Conservation (phyloP, 2,329 filamentous ascomycete species). For the Microcyclospora pomicola region DNA sequence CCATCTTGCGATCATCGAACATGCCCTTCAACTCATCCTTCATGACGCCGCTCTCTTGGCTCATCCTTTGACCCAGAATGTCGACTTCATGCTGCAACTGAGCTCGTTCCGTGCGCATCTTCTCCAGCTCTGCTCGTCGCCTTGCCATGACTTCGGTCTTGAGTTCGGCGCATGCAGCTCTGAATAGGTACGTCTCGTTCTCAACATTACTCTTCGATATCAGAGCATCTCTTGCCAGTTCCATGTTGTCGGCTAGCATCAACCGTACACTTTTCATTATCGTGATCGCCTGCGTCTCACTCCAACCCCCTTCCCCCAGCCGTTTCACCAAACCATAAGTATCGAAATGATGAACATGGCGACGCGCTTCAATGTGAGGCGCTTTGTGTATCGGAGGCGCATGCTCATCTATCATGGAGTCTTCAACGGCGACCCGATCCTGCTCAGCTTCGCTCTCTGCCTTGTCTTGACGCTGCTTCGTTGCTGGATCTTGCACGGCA, state of each 20-base stretch:
- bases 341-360: constrained; percentile 93
- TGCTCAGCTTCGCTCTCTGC: constrained; percentile 1
- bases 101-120: constrained; percentile 67
- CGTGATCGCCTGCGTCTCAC: constrained; percentile 59
- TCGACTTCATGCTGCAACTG: constrained; percentile 92
- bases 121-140: constrained; percentile 62
- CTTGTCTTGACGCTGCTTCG: constrained; percentile 11
- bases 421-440: constrained; percentile 12
- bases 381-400: constrained; percentile 37
- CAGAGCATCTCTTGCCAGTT: constrained; percentile 63
- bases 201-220: constrained; percentile 88
- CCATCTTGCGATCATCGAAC: constrained; percentile 94
- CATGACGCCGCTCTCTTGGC: constrained; percentile 66
- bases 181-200: constrained; percentile 86
- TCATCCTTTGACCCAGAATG: constrained; percentile 70
- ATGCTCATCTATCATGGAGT: constrained; percentile 21
- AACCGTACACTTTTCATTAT: constrained; percentile 85
- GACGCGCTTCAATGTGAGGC: constrained; percentile 53
- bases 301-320: constrained; percentile 59
- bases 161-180: constrained; percentile 84
- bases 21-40: constrained; percentile 89
- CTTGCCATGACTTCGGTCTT: constrained; percentile 73
- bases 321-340: constrained; percentile 79
- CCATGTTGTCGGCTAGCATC: constrained; percentile 64
- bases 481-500: constrained; percentile 13